These are phyloP conservation scores for Fusarium sp. DNA, from an alignment of 2,329 filamentous ascomycete species.

Conservation along the genomic window DNA sequence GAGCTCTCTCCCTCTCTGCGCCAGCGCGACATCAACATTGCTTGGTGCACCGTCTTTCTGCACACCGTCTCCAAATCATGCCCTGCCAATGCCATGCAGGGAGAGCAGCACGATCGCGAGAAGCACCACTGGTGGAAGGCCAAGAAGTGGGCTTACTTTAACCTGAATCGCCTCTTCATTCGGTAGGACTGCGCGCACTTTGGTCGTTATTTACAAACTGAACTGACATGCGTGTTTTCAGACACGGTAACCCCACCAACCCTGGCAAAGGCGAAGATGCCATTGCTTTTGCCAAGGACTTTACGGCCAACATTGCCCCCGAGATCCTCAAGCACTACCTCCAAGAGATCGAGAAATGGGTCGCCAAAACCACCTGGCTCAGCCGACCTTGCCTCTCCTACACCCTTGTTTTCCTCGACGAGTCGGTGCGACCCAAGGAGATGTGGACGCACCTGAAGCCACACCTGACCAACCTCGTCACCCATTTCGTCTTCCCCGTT, in stretches of 20 bases:
- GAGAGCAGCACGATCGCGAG: slow-evolving; percentile 84
- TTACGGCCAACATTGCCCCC: slow-evolving; percentile 89
- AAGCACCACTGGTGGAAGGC: slow-evolving; percentile 99
- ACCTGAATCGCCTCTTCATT: slow-evolving; percentile 94
- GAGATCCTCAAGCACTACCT: slow-evolving; percentile 97
- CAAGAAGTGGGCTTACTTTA: slow-evolving; percentile 99
- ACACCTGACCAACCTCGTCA: slow-evolving; percentile 91
- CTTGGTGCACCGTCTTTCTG: slow-evolving; percentile 96
- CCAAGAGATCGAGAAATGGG: slow-evolving; percentile 96
- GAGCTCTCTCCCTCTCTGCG: slow-evolving; percentile 83
- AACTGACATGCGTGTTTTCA: slow-evolving; percentile 48
- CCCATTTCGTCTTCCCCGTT: slow-evolving; percentile 94
- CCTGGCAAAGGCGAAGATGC: slow-evolving; percentile 80
- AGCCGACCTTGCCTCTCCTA: slow-evolving; percentile 94
- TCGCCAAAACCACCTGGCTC: slow-evolving; percentile 91
- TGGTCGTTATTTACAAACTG: background rate
- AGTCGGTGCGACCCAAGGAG: slow-evolving; percentile 95
- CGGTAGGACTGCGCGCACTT: slow-evolving; percentile 62
- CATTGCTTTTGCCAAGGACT: slow-evolving; percentile 85
- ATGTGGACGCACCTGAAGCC: slow-evolving; percentile 96
- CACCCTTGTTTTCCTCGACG: slow-evolving; percentile 93
- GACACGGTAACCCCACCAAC: slow-evolving; percentile 87
- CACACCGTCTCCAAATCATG: slow-evolving; percentile 86
- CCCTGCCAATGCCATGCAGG: slow-evolving; percentile 83
- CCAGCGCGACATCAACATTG: slow-evolving; percentile 83